Evolutionary conservation across 1,284 basidiomycete genomes (phyloP), one percentile per base, ranked within the genome.

Genomic region (Veloboletus limbatus): DNA sequence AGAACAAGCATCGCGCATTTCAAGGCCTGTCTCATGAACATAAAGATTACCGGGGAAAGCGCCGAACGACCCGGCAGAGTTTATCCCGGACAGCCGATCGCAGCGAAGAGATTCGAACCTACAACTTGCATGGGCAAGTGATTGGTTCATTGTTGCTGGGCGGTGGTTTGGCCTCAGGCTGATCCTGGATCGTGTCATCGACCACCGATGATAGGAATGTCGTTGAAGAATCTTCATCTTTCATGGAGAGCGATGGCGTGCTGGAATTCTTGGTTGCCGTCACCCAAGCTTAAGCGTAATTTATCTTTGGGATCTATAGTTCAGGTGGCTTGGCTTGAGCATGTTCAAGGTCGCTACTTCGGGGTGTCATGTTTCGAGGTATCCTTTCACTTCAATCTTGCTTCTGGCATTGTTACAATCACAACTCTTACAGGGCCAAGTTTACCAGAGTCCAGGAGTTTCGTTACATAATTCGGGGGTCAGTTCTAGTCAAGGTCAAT

Each of bases 51-150:
- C 5, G 76, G 78, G 40, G 88, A 93, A 13, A 78, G 86, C 35
- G 78, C 80, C 6, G 78, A 80, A 81, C 79, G 0, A 76, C 77
- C 4, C 76, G 92, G 9, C 73, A 81, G 27, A 83, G 71, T 53
- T 82, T 97, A 31, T 85, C 97, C 14, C 80, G 81, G 41, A 83
- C 84, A 1, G 84, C 84, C 3, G 90, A 93, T 60, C 72, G 94
- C 17, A 92, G 89, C 56, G 92, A 97, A 60, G 97, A 97, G 65
- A 87, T 97, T 48, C 73, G 94, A 49, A 97, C 95, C 6, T 97
- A 97, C 66, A 96, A 96, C 58, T 94, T 62, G 81, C 89, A 1
- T 91, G 93, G 75, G 90, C 81, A 42, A 37, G 60, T 49, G 2
- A 13, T 8, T 13, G 9, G 5, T 28, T 9, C 6, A 4, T n/a